Percentiles rank a stretch among this genome's conserved stretches.
phyloP scores from a whole-genome alignment of 768 basidiomycete genomes.

The Leccinellum luteum region DNA sequence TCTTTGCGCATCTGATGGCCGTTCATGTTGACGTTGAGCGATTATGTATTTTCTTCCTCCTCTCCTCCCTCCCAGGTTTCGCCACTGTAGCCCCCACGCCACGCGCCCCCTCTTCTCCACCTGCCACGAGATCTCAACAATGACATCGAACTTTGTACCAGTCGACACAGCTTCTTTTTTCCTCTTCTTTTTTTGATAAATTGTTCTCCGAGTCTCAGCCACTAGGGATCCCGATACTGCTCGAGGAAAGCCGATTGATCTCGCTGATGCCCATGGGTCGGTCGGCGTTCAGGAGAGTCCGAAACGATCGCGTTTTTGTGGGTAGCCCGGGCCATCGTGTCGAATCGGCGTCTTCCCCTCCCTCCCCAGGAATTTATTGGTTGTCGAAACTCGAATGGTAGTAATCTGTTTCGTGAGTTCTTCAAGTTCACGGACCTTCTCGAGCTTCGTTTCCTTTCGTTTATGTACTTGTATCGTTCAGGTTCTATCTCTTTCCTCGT shows the following conservation, averaged over 20 bases:
- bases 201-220: neutral
- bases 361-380: neutral
- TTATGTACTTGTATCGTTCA: neutral
- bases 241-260: neutral
- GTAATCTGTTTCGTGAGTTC: neutral
- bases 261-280: neutral
- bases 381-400: neutral
- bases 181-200: neutral
- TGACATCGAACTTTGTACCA: neutral
- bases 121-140: slow-evolving; percentile 1
- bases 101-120: neutral
- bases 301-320: neutral
- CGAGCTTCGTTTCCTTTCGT: neutral
- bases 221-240: neutral
- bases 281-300: neutral
- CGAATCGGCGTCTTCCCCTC: neutral
- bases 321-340: neutral
- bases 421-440: neutral
- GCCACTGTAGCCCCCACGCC: neutral
- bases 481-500: neutral
- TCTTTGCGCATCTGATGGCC: slow-evolving; percentile 21
- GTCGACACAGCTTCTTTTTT: neutral
- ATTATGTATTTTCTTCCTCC: slow-evolving; percentile 1
- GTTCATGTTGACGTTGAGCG: slow-evolving; percentile 14
- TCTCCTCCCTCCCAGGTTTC: neutral